Evolutionary conservation across 2,329 filamentous ascomycete genomes (phyloP), one percentile per base, ranked within the genome.

Genomic region (Drechslerella stenobrocha): DNA sequence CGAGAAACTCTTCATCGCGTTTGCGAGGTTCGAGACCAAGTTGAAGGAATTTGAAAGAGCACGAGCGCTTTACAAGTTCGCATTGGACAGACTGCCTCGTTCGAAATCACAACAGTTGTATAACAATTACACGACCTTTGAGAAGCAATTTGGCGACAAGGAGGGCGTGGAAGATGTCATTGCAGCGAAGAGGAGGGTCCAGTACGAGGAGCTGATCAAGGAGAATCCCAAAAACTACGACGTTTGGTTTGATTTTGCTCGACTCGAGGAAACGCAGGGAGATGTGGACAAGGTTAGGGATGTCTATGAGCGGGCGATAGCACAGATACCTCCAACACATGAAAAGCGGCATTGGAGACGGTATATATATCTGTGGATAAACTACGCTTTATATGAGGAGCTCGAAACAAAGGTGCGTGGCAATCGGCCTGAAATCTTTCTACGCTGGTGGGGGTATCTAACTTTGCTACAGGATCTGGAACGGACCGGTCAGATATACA

Each of bases 191-290:
- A 83, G 93, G 72, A 82, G 93, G 73, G 87, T 95, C 15, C 85
- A 93, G 70, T 98, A 98, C 77, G 93, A 98, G 77, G 90, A 96
- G 72, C 87, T 93, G 74, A 84, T 97, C 71, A 92, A 90, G 74
- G 88, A 95, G 75, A 97, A 96, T 74, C 84, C 91, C 1, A 93
- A 95, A 74, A 96, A 96, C 77, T 98, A 98, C 79, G 93, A 98
- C 74, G 83, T 86, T 9, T 98, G 93, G 93, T 92, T 98, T 72
- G 93, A 97, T 77, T 96, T 92, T 76, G 90, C 91, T 23, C 83
- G 89, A 5, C 79, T 98, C 4, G 93, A 98, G 76, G 93, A 98
- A 77, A 84, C 85, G 0, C 86, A 89, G 0, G 88, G 89, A 6
- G 88, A 96, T 74, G 78, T 83, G 0, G 90, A 95, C 70, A 85